phyloP scores from a whole-genome alignment of 768 basidiomycete species.

The Kwoniella sp. region DNA sequence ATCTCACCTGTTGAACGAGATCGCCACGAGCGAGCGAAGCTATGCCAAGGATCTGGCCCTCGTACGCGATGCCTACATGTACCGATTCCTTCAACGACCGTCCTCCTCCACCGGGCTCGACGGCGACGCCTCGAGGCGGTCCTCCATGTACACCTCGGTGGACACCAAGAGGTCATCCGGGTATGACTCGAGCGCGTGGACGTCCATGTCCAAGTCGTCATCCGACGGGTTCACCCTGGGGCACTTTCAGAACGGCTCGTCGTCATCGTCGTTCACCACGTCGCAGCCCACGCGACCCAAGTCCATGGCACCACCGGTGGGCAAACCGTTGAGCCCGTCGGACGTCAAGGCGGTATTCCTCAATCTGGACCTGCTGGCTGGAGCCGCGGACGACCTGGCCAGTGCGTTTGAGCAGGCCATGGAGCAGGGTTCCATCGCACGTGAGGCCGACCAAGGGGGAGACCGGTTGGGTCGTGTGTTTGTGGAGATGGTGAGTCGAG shows the following conservation, averaged over 20 bases:
- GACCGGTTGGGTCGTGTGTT: slow-evolving; percentile 48
- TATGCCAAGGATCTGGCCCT: slow-evolving; percentile 49
- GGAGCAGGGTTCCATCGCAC: slow-evolving; percentile 31
- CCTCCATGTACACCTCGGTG: slow-evolving; percentile 35
- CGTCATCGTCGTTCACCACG: slow-evolving; percentile 8
- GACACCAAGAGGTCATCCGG: slow-evolving; percentile 28
- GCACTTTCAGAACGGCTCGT: slow-evolving; percentile 5
- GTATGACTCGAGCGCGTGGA: slow-evolving; percentile 8
- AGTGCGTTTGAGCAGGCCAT: slow-evolving; percentile 39
- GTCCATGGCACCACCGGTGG: slow-evolving; percentile 15
- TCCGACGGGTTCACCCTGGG: slow-evolving; percentile 6
- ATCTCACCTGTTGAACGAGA: slow-evolving; percentile 49
- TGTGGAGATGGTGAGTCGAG: slow-evolving; percentile 31
- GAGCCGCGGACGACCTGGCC: slow-evolving; percentile 46
- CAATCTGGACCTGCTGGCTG: slow-evolving; percentile 48
- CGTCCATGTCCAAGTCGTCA: slow-evolving; percentile 19
- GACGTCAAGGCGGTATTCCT: slow-evolving; percentile 48
- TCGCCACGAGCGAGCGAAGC: slow-evolving; percentile 46
- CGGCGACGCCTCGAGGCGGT: slow-evolving; percentile 23
- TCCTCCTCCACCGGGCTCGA: slow-evolving; percentile 21
- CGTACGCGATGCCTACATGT: slow-evolving; percentile 48
- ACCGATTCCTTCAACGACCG: slow-evolving; percentile 34
- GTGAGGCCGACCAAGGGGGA: slow-evolving; percentile 31
- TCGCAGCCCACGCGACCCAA: slow-evolving; percentile 19
- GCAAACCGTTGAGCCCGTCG: slow-evolving; percentile 34